Conservation (phyloP, 306 rosid species). For the Dryas alaskensis region DNA sequence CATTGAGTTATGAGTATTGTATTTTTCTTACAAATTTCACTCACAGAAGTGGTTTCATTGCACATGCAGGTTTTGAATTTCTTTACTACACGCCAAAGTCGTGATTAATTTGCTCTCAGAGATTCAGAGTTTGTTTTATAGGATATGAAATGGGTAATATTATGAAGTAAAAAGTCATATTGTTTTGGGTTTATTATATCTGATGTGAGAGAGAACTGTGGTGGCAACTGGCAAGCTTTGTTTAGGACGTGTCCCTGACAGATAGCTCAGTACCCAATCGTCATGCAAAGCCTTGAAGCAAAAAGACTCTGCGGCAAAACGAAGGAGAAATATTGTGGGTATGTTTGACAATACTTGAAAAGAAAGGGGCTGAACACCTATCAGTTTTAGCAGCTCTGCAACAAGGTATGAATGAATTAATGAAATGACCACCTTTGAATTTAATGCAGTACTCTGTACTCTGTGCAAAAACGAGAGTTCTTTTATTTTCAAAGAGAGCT, state of each 20-base stretch:
- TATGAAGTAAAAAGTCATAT: background rate
- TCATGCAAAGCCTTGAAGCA: slow-evolving; percentile 16
- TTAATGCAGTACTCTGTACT: background rate
- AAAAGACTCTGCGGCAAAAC: slow-evolving; percentile 19
- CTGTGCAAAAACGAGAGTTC: background rate
- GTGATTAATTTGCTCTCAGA: background rate
- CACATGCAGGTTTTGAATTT: no score
- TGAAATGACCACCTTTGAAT: background rate
- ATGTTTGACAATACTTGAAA: slow-evolving; percentile 23
- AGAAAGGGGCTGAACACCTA: slow-evolving; percentile 8
- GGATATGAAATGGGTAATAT: background rate
- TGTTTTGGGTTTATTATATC: background rate
- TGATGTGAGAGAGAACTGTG: background rate
- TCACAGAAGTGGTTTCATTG: no score
- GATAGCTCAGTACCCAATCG: slow-evolving; percentile 28
- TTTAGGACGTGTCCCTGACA: slow-evolving; percentile 16
- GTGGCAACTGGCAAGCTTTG: background rate
- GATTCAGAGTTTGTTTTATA: background rate
- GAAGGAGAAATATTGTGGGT: background rate
- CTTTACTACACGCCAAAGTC: background rate
- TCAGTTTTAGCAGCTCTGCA: slow-evolving; percentile 14
- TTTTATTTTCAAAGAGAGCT: slow-evolving; percentile 8
- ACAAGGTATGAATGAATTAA: slow-evolving; percentile 11
- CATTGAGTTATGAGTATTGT: no score
- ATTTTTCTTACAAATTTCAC: no score